Evolutionary conservation across 352 stramenopile species (phyloP).

Genomic region (Phytophthora vignae): DNA sequence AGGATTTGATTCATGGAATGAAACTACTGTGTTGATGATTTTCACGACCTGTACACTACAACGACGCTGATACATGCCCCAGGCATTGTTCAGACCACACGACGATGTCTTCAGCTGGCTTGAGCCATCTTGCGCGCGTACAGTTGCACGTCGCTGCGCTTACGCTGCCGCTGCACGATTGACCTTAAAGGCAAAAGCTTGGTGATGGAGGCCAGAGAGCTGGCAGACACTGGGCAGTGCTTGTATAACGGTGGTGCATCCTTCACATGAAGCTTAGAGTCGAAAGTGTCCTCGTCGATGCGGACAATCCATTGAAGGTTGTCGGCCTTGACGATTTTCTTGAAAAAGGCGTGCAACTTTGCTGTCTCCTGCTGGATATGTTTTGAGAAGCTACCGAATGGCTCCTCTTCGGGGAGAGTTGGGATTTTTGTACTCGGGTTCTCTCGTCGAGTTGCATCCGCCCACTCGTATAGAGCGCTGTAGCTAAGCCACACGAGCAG

Average conservation of each 20-base stretch:
- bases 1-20: conserved; percentile 13
- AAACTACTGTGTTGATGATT: conserved; percentile 19
- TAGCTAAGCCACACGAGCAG: conserved; percentile 25
- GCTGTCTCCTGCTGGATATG: conserved; percentile 57
- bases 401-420: conserved; percentile 60
- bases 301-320: conserved; percentile 59
- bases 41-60: conserved; percentile 1
- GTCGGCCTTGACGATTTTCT: conserved; percentile 54
- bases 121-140: conserved; percentile 22
- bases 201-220: conserved; percentile 2
- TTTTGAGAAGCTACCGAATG: conserved; percentile 66
- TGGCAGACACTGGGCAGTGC: neutral
- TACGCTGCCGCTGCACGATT: conserved; percentile 11
- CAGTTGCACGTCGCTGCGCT: conserved; percentile 1
- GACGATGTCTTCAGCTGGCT: conserved; percentile 5
- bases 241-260: neutral
- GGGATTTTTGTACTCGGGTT: conserved; percentile 42
- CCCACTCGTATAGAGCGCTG: conserved; percentile 18
- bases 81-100: neutral
- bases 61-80: conserved; percentile 8
- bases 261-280: conserved; percentile 14
- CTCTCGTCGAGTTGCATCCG: conserved; percentile 5
- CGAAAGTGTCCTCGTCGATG: conserved; percentile 19
- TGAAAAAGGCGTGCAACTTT: conserved; percentile 61
- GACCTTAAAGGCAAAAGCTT: conserved; percentile 21